Percentiles rank a stretch among this genome's conserved stretches.
Evolutionary conservation across 1,284 basidiomycete genomes (phyloP).

Genomic region (Fomitopsis palustris): DNA sequence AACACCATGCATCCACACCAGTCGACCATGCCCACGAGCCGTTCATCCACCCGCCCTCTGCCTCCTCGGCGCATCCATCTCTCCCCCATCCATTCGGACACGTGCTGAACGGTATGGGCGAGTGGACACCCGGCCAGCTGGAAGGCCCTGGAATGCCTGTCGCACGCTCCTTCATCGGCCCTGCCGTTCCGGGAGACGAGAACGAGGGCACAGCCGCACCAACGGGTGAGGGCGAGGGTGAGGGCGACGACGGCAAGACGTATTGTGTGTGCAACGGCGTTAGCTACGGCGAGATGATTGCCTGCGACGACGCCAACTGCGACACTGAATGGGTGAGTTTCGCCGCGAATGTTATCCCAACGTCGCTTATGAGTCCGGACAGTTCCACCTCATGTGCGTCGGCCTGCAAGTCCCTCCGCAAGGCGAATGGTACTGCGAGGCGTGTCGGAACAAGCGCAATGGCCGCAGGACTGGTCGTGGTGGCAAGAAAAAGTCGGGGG

Average conservation of each 20-base stretch:
- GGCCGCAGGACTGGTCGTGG: constrained; percentile 43
- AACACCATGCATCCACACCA: constrained; percentile 13
- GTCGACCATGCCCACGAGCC: constrained; percentile 29
- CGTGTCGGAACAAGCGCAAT: constrained; percentile 50
- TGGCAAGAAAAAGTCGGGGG: constrained; percentile 42
- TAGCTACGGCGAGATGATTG: constrained; percentile 97
- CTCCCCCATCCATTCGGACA: constrained; percentile 35
- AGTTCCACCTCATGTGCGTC: constrained; percentile 88
- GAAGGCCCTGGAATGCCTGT: constrained; percentile 76
- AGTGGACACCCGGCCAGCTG: constrained; percentile 53
- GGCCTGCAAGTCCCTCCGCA: constrained; percentile 70
- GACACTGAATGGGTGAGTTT: constrained; percentile 89
- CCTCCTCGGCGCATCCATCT: constrained; percentile 38
- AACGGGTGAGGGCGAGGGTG: constrained; percentile 43
- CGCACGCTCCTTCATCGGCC: constrained; percentile 34
- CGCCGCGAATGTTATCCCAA: not conserved
- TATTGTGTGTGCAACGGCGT: constrained; percentile 90
- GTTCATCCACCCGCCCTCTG: constrained; percentile 34
- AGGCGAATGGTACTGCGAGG: constrained; percentile 82
- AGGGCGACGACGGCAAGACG: constrained; percentile 66
- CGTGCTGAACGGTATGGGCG: constrained; percentile 16
- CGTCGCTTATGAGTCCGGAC: constrained; percentile 9
- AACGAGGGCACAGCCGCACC: constrained; percentile 26
- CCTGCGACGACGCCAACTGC: constrained; percentile 88
- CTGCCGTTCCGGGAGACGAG: constrained; percentile 17